Percentiles rank a stretch among this genome's conserved stretches.
Evolutionary conservation across 495 filamentous ascomycete species (phyloP).

Genomic region (Neurospora tetraspora): DNA sequence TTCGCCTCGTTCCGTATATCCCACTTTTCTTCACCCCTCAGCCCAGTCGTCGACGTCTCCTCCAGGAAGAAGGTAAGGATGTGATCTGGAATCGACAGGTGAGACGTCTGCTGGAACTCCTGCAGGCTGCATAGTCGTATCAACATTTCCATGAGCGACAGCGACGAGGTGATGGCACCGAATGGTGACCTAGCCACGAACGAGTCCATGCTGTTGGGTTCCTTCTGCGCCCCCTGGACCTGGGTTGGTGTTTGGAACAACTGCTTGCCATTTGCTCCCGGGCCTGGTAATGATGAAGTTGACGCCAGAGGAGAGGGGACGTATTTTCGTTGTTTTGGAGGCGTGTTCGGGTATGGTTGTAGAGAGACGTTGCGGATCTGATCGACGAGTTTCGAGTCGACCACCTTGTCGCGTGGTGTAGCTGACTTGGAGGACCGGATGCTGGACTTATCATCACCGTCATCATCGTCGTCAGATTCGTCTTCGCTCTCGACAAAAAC

Average conservation of each 20-base stretch:
- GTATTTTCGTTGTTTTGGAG: not conserved
- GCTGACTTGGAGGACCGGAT: not conserved
- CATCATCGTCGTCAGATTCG: constrained; percentile 29
- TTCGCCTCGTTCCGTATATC: constrained; percentile 62
- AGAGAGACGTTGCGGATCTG: constrained; percentile 33
- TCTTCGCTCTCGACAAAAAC: constrained; percentile 60
- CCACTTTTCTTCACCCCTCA: constrained; percentile 59
- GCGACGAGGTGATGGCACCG: constrained; percentile 59
- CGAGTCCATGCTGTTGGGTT: constrained; percentile 5
- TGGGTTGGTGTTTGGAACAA: constrained; percentile 1
- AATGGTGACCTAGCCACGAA: constrained; percentile 27
- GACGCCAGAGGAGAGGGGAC: not conserved
- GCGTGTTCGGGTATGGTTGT: constrained; percentile 18
- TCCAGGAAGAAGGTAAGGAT: constrained; percentile 89
- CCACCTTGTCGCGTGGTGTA: constrained; percentile 5
- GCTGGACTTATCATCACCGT: constrained; percentile 13
- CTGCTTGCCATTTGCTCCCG: not conserved
- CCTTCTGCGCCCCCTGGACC: not conserved
- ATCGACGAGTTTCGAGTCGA: constrained; percentile 29
- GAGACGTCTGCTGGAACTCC: constrained; percentile 90
- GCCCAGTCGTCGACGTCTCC: constrained; percentile 64
- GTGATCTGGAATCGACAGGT: constrained; percentile 91
- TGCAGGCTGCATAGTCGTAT: constrained; percentile 89
- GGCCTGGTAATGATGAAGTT: not conserved
- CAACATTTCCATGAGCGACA: constrained; percentile 90